Evolutionary conservation across 495 filamentous ascomycete species (phyloP).

Genomic region (Trichoderma parareesei): DNA sequence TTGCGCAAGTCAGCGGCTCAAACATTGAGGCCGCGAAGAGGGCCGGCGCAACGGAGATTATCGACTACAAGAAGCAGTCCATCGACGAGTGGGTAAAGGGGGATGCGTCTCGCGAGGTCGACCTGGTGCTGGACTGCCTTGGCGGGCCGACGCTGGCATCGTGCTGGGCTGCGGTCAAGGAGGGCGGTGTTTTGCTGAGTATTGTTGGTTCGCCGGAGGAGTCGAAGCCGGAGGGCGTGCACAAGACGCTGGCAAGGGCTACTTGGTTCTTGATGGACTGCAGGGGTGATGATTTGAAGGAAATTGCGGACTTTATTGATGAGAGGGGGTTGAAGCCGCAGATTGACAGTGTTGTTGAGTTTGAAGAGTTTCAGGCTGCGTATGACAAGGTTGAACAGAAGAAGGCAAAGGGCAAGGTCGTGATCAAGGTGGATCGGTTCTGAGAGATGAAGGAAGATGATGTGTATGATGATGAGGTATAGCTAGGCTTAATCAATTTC

Average conservation of each 20-base stretch:
- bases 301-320: constrained; percentile 51
- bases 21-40: constrained; percentile 48
- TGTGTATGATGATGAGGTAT: background rate
- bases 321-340: constrained; percentile 54
- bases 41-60: constrained; percentile 58
- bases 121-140: constrained; percentile 58
- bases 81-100: constrained; percentile 39
- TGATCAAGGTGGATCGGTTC: constrained; percentile 35
- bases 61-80: constrained; percentile 54
- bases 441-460: background rate
- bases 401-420: constrained; percentile 60
- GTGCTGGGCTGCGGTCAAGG: constrained; percentile 50
- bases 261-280: constrained; percentile 40
- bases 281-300: constrained; percentile 22
- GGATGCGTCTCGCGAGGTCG: constrained; percentile 41
- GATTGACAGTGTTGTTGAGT: constrained; percentile 52
- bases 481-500: too few relatives aligned
- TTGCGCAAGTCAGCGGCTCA: constrained; percentile 47
- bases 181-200: constrained; percentile 39
- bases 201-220: constrained; percentile 42
- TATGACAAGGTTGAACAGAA: constrained; percentile 55
- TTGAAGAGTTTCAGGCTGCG: constrained; percentile 54
- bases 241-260: constrained; percentile 24
- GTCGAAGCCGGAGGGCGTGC: constrained; percentile 28
- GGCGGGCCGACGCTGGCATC: constrained; percentile 39